phyloP scores from a whole-genome alignment of 139 green algal species.

The Gonium pectorale region DNA sequence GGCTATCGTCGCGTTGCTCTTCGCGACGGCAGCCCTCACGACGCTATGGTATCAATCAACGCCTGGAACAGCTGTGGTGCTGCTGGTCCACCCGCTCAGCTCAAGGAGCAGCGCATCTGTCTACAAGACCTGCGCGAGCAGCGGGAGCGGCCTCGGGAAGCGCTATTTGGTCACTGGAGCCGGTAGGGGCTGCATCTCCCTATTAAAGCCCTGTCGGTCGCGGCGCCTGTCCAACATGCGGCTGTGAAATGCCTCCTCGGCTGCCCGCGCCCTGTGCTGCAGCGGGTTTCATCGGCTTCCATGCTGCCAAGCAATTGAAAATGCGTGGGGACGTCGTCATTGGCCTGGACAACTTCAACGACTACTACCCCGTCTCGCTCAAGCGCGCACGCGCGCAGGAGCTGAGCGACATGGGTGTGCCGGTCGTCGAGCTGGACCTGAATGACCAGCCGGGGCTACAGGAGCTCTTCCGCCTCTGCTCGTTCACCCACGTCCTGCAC shows the following conservation, averaged over 20 bases:
- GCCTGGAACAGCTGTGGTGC: slow-evolving; percentile 2
- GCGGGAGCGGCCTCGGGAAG: slow-evolving; percentile 10
- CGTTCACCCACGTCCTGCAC: slow-evolving; percentile 85
- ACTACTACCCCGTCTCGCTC: slow-evolving; percentile 81
- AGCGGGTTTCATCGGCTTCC: slow-evolving; percentile 85
- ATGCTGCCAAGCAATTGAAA: slow-evolving; percentile 62
- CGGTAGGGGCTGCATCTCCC: background rate
- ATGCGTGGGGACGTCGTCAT: slow-evolving; percentile 70
- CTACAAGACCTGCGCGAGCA: slow-evolving; percentile 28
- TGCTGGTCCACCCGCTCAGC: slow-evolving; percentile 15
- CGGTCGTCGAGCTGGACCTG: slow-evolving; percentile 78
- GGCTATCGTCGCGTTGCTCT: background rate
- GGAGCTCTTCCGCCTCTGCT: slow-evolving; percentile 70
- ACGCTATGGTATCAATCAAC: background rate
- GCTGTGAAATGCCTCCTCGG: no score
- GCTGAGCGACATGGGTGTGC: slow-evolving; percentile 55
- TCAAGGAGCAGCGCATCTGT: background rate
- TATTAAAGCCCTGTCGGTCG: no score
- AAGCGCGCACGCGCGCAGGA: slow-evolving; percentile 69
- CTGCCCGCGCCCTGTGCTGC: background rate
- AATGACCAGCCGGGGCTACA: slow-evolving; percentile 67
- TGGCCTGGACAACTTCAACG: slow-evolving; percentile 91
- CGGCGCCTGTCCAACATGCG: no score
- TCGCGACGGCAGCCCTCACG: background rate
- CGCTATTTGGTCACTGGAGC: slow-evolving; percentile 38